A percentile compares a stretch with the other conserved stretches of the same genome.
These are phyloP conservation scores for Kazachstania viticola DNA, from an alignment of 805 yeast genomes.

Conservation along the genomic window DNA sequence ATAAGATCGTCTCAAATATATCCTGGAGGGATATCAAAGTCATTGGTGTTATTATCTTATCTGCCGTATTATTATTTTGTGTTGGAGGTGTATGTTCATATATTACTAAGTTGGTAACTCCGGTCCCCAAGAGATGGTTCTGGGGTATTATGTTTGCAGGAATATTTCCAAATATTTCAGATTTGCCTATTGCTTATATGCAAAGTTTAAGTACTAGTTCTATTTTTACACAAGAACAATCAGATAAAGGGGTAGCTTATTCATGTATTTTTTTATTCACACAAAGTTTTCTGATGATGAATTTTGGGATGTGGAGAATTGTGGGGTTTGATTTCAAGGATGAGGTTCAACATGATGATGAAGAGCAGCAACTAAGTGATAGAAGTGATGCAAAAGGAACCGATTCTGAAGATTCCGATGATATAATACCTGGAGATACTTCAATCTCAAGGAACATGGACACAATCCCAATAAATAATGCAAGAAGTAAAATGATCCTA, in stretches of 20 bases:
- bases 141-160: slow-evolving; percentile 71
- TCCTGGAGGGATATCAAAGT: slow-evolving; percentile 57
- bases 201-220: slow-evolving; percentile 59
- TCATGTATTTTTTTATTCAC: slow-evolving; percentile 60
- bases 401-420: not conserved
- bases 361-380: slow-evolving; percentile 2
- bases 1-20: slow-evolving; percentile 56
- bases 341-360: slow-evolving; percentile 11
- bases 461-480: not conserved
- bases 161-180: slow-evolving; percentile 67
- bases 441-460: not conserved
- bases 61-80: slow-evolving; percentile 34
- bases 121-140: slow-evolving; percentile 60
- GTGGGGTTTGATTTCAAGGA: slow-evolving; percentile 58
- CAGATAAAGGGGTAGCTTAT: slow-evolving; percentile 68
- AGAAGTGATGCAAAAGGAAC: not conserved
- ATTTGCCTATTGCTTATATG: slow-evolving; percentile 74
- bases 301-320: slow-evolving; percentile 62
- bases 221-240: slow-evolving; percentile 41
- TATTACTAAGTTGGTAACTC: slow-evolving; percentile 35
- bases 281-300: slow-evolving; percentile 58
- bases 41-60: slow-evolving; percentile 51
- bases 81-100: slow-evolving; percentile 35
- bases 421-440: not conserved
- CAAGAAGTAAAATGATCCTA: not conserved